Percentiles rank a stretch among this genome's conserved stretches.
Conservation (phyloP, 2,329 filamentous ascomycete species). For the Geosmithia morbida region DNA sequence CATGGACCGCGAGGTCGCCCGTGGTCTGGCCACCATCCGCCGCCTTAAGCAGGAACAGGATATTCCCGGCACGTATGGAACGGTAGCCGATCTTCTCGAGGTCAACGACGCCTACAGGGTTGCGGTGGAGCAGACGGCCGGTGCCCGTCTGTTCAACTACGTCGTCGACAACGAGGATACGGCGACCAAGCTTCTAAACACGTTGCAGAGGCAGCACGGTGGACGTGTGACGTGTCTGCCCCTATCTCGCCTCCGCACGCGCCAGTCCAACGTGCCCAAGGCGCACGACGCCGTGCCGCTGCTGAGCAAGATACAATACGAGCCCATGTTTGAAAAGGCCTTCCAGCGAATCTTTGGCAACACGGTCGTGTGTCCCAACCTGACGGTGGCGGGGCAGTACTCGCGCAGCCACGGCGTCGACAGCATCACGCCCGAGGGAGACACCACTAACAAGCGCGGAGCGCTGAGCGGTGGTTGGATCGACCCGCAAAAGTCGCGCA, state of each 20-base stretch:
- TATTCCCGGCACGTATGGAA: slow-evolving; percentile 80
- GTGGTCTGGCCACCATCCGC: slow-evolving; percentile 75
- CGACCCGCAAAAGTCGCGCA: slow-evolving; percentile 69
- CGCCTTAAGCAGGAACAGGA: slow-evolving; percentile 67
- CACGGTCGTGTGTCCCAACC: slow-evolving; percentile 83
- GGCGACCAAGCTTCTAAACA: slow-evolving; percentile 66
- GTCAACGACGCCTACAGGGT: slow-evolving; percentile 75
- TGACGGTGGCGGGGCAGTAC: slow-evolving; percentile 79
- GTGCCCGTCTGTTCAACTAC: slow-evolving; percentile 87
- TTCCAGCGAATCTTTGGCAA: slow-evolving; percentile 94
- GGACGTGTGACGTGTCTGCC: slow-evolving; percentile 94
- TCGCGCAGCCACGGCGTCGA: slow-evolving; percentile 83
- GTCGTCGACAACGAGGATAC: slow-evolving; percentile 87
- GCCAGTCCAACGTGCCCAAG: slow-evolving; percentile 62
- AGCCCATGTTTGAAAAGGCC: slow-evolving; percentile 63
- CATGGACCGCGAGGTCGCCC: slow-evolving; percentile 80
- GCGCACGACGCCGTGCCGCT: slow-evolving; percentile 80
- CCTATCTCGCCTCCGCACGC: slow-evolving; percentile 63
- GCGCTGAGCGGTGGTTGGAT: slow-evolving; percentile 92
- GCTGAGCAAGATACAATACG: slow-evolving; percentile 70
- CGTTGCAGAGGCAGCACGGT: slow-evolving; percentile 62
- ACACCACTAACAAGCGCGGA: slow-evolving; percentile 88
- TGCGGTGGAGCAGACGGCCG: slow-evolving; percentile 85
- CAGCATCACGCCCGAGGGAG: slow-evolving; percentile 87
- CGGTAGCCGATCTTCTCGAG: slow-evolving; percentile 81